Conservation (phyloP, 176 grass and related monocot genomes). For the Zoysia pacifica region DNA sequence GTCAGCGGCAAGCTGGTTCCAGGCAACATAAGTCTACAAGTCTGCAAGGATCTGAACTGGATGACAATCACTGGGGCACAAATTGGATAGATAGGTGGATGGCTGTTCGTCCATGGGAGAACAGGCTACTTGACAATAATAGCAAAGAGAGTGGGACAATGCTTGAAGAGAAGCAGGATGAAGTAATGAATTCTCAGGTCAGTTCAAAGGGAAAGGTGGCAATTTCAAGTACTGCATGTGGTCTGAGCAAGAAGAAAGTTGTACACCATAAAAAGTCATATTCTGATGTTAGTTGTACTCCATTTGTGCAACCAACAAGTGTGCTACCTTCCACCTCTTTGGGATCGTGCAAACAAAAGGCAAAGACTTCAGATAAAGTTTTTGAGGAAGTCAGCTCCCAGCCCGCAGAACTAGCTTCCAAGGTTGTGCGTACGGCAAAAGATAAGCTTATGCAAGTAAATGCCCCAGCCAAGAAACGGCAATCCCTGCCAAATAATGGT, state of each 20-base stretch:
- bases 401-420: conserved; percentile 47
- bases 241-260: conserved; percentile 53
- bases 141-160: conserved; percentile 52
- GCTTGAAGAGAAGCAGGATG: conserved; percentile 53
- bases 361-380: conserved; percentile 48
- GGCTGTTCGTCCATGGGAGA: conserved; percentile 96
- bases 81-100: conserved; percentile 99
- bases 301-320: conserved; percentile 36
- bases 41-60: conserved; percentile 52
- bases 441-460: conserved; percentile 48
- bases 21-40: conserved; percentile 57
- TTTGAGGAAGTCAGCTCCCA: conserved; percentile 73
- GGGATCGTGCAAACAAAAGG: conserved; percentile 47
- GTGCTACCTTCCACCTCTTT: too few species aligned
- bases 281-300: conserved; percentile 72
- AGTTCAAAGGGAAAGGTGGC: conserved; percentile 53
- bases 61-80: conserved; percentile 86
- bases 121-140: conserved; percentile 76
- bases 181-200: conserved; percentile 46
- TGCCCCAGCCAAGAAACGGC: conserved; percentile 58
- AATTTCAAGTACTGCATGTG: conserved; percentile 32
- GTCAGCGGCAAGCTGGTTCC: conserved; percentile 84
- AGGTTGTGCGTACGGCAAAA: conserved; percentile 52
- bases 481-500: conserved; percentile 77
- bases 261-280: conserved; percentile 52